Base-by-base conservation (phyloP, 768 basidiomycete species). In the Psilocybe azurescens region DNA sequence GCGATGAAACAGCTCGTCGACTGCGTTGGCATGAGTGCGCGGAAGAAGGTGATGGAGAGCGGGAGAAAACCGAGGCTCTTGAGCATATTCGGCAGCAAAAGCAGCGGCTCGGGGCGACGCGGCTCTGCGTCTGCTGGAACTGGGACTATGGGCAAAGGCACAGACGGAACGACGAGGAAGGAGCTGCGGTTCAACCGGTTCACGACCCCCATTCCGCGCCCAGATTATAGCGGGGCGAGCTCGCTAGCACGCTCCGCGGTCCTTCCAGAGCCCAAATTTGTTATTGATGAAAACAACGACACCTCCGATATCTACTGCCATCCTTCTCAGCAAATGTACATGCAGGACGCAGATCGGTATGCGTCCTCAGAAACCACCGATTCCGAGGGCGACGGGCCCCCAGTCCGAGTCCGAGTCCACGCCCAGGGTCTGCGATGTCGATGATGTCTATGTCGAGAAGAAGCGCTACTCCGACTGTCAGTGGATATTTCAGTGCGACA, bases 1-100 rank as follows among this genome's bases (percentile, higher is more conserved):
- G 93, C 93, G 8, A 90, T 95, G 90, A 89, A 88, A 71, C 91
- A 93, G 73, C 86, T 95, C 46, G 90, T 92, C 5, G 88, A 91
- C 67, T 93, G 91, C 68, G 87, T 95, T 3, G 89, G 92, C 1
- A 87, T 91, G 86, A 94, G 91, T 60, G 94, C 93, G 18, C 81
- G 91, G 44, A 94, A 94, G 74, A 90, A 89, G 68, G 91, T 95
- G 18, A 75, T 94, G 32, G 93, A 91, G 61, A 93, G 91, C 62
- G 93, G 93, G 10, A 81, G 89, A 52, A 95, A 94, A 65, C 94
- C 91, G 3, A 80, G 82, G 29, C 71, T 87, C 5, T 72, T 87
- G 52, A 51, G 72, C 68, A 54, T 77, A 74, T 33, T 76, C 75
- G 59, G 69, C 66, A 62, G 65, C 66, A 65, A 53, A 49, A 29